Base-by-base conservation (phyloP, 2,329 filamentous ascomycete species). In the Cytospora piceae region DNA sequence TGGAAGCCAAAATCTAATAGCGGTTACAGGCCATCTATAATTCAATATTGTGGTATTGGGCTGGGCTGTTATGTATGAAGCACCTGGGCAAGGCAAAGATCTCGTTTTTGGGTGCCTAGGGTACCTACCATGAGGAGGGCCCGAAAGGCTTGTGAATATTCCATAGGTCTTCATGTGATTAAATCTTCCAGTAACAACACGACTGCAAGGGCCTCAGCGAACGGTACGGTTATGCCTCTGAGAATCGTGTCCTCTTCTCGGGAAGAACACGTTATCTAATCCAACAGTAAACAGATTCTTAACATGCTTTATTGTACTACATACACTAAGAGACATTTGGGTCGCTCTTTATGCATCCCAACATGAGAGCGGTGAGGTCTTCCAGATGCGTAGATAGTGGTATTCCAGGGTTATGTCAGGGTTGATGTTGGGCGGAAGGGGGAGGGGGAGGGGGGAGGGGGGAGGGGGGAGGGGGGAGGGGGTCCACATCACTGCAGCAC, bases 401-500 rank as follows among this genome's bases (percentile, higher is more conserved):
- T 9, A 24, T 11, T 12, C 24, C 46, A 49, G 46, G 46, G 46
- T 49, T 49, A 5, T 22, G 9, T 20, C 46, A 49, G 46, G 46
- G 46, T 49, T 49, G 11, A 24, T n/a, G 15, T n/a, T 42, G 39
- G 20, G 39, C 39, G 9, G 8, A 22, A 31, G n/a, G 46, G 20
- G 42, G 42, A 22, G 3, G n/a, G 20, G 42, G 20, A 7, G 42
- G n/a, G n/a, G 42, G n/a, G n/a, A n/a, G 39, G 20, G 39, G 17
- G 9, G 8, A 22, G 37, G n/a, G 46, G 20, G 42, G 42, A 22
- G 3, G n/a, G 20, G 42, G 20, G n/a, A 7, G 46, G n/a, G n/a
- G n/a, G n/a, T 14, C n/a, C 22, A 22, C 46, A 49, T 49, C 3
- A 12, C 20, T 49, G 46, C 46, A 49, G 52, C 64, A 62, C 32